Base-by-base conservation (phyloP, 1,284 basidiomycete species). In the Tetrapyrgos nigripes region DNA sequence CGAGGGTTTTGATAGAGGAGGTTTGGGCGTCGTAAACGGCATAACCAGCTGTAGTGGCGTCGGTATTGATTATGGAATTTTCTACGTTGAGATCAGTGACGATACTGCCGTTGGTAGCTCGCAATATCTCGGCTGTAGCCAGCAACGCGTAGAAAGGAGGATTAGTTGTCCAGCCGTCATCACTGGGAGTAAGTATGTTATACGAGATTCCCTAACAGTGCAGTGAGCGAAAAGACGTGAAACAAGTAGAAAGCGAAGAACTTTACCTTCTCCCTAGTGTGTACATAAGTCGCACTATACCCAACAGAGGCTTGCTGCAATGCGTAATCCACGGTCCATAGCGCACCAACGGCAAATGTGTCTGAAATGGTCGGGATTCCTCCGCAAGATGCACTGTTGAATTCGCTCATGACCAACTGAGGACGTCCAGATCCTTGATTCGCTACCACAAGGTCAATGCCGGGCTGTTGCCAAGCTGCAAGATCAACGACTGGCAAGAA, bases 311-410 rank as follows among this genome's bases (percentile, higher is more conserved):
- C 83, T 69, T 84, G 70, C 64, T 83, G 82, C 46, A 86, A 70
- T 4, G 81, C 77, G 63, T 83, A 83, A 62, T 86, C 83, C 9
- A 79, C 63, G 1, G 78, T 78, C 88, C 87, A 91, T 44, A 91
- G 73, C 3, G 86, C 78, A 11, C 76, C 77, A 3, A 82, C 83
- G 5, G 79, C 87, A 64, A 89, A 90, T 28, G 83, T 84, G 64
- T 89, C 79, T 13, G 85, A 87, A 52, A 89, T 60, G 3, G 47
- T 48, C 9, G 53, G 46, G 17, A 58, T 58, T 17, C 89, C 89
- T 57, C 87, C 87, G 70, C 89, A 91, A 29, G 83, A 84, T 1
- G 84, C 85, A 3, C 83, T 84, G 71, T 89, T 90, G 67, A 86
- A 88, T 68, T 90, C 88, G 52, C 84, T 80, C 76, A 84, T 81